Evolutionary conservation across 2,329 filamentous ascomycete species (phyloP).

Genomic region (Exophiala alcalophila): DNA sequence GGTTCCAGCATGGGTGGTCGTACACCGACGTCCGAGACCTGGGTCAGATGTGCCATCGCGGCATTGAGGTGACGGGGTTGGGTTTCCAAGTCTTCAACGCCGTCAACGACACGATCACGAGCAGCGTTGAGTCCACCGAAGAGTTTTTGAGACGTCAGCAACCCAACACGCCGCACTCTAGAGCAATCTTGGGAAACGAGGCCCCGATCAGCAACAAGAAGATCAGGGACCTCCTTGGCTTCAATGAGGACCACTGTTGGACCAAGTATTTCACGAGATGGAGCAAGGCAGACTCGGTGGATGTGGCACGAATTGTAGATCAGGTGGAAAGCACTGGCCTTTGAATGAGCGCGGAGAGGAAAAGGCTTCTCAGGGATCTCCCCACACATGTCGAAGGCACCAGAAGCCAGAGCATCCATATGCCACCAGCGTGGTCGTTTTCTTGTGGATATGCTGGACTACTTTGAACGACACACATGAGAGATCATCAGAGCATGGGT

Average conservation of each 20-base stretch:
- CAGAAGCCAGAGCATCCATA: no score
- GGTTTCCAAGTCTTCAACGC: conserved; percentile 65
- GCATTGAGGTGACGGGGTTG: conserved; percentile 51
- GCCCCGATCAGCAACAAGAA: conserved; percentile 61
- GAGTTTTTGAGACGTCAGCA: conserved; percentile 51
- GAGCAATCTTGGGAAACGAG: conserved; percentile 57
- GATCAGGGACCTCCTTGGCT: conserved; percentile 57
- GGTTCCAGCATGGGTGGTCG: conserved; percentile 59
- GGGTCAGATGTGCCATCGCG: conserved; percentile 58
- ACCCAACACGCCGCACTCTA: conserved; percentile 51
- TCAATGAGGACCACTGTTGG: conserved; percentile 59
- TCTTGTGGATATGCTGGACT: no score
- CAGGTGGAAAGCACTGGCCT: no score
- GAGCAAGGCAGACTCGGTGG: no score
- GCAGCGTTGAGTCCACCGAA: conserved; percentile 45
- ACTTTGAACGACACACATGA: no score
- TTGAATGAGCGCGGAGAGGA: no score
- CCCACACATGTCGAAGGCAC: no score
- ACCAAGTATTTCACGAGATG: conserved; percentile 39
- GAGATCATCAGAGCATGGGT: no score
- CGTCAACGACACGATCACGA: conserved; percentile 60
- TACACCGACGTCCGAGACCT: conserved; percentile 62
- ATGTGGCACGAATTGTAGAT: no score
- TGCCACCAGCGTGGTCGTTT: no score
- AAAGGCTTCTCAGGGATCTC: no score